Conservation (phyloP, 352 stramenopile genomes). For the Aphanomyces cochlioides region DNA sequence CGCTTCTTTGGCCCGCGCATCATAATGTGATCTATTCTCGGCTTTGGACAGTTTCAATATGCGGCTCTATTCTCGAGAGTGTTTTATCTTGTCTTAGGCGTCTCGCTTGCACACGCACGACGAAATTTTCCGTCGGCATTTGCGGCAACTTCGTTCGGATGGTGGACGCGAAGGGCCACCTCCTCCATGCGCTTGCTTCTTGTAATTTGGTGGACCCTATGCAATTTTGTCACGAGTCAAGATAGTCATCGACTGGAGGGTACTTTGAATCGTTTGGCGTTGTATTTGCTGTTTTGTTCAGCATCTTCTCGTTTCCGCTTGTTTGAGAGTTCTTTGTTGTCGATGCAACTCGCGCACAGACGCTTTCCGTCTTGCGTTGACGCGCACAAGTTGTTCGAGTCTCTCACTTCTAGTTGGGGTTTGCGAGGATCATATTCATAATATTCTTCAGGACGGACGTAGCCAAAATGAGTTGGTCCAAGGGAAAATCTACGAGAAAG, state of each 20-base stretch:
- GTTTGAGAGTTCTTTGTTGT: constrained; percentile 9
- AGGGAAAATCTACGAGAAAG: background rate
- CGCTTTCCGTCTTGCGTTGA: background rate
- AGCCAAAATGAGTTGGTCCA: constrained; percentile 13
- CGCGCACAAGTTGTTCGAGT: constrained; percentile 1
- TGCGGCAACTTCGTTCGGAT: constrained; percentile 11
- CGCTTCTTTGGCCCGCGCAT: constrained; percentile 11
- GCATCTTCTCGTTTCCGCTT: constrained; percentile 15
- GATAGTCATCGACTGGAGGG: background rate
- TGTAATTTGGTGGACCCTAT: background rate
- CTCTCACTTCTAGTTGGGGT: background rate
- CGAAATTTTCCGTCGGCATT: constrained; percentile 25
- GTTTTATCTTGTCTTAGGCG: background rate
- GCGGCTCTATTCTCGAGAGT: too few relatives aligned
- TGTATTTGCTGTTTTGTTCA: constrained; percentile 10
- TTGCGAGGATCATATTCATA: background rate
- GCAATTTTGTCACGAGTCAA: background rate
- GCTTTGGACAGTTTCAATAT: too few relatives aligned
- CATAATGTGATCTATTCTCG: background rate
- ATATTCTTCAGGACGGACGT: constrained; percentile 3
- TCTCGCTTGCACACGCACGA: constrained; percentile 13
- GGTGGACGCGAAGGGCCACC: background rate
- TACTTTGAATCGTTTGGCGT: constrained; percentile 15
- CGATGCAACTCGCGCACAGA: constrained; percentile 19
- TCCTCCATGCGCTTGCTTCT: background rate